These are phyloP conservation scores for Clarireedia homoeocarpa DNA, from an alignment of 2,329 filamentous ascomycete species.

Conservation along the genomic window DNA sequence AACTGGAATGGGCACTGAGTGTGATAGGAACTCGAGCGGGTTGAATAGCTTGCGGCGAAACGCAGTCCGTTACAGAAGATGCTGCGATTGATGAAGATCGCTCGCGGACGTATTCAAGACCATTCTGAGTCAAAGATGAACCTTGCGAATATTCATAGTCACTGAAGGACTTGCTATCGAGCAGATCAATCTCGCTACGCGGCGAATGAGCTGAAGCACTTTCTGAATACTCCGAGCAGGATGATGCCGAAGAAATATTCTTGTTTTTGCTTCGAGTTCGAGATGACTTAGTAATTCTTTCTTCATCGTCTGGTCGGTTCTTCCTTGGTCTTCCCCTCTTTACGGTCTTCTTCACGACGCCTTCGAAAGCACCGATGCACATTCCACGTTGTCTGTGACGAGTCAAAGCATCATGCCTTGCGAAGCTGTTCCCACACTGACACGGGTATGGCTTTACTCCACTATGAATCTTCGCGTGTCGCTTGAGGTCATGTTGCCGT, in stretches of 20 bases:
- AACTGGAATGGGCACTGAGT: constrained; percentile 19
- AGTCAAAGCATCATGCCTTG: constrained; percentile 88
- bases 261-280: constrained; percentile 48
- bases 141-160: constrained; percentile 31
- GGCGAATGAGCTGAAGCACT: constrained; percentile 49
- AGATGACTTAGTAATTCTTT: constrained; percentile 49
- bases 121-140: constrained; percentile 31
- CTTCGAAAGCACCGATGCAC: constrained; percentile 92
- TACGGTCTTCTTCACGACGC: constrained; percentile 57
- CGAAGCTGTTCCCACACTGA: constrained; percentile 89
- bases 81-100: constrained; percentile 16
- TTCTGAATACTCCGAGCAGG: constrained; percentile 49
- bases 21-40: constrained; percentile 21
- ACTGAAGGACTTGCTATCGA: constrained; percentile 31
- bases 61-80: constrained; percentile 16
- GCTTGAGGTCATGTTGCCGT: constrained; percentile 91
- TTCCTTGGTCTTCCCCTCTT: constrained; percentile 61
- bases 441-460: constrained; percentile 94
- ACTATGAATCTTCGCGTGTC: constrained; percentile 95
- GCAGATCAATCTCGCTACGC: constrained; percentile 36
- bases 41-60: constrained; percentile 28
- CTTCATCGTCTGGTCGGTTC: constrained; percentile 43
- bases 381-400: constrained; percentile 91
- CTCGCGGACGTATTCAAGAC: constrained; percentile 29
- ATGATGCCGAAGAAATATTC: constrained; percentile 35